Evolutionary conservation across 768 basidiomycete species (phyloP), one percentile per base, ranked within the genome.

Genomic region (Chalciporus pseudorubinellus): DNA sequence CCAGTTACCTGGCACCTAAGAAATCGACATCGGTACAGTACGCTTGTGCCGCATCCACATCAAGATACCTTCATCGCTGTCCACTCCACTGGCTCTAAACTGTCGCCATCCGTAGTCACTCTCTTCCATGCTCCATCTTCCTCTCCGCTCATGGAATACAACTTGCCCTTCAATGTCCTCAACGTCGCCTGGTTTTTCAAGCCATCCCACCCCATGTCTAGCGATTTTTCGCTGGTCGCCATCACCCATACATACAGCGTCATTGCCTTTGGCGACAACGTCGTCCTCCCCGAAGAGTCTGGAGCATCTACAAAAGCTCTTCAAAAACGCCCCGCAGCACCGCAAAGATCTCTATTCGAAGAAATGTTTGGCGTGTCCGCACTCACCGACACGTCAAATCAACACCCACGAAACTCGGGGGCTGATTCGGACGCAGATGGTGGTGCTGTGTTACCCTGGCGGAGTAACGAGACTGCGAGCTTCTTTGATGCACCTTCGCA

Each of bases 281-380:
- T 77, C 19, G 61, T 65, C 20, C 61, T 69, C 19, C 64, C 70
- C 1, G 69, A 74, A 43, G 76, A 76, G 12, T 76, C 78, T 36
- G 77, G 75, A 18, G 60, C 72, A 4, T 67, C 70, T 13, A 70
- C 77, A 18, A 73, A 65, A 31, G 74, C 70, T 77, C 50, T 63
- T 51, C 44, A 61, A 65, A 43, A 62, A 60, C 19, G 52, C 52
- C 33, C 63, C 62, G 49, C 61, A 56, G 58, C 74, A 57, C 64
- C 67, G 20, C 74, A 62, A 55, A 73, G 76, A 51, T 87, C 90
- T 8, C 73, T 97, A 7, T 92, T 95, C 71, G 87, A 92, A 66
- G 92, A 95, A 62, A 89, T 95, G 62, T 97, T 95, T 63, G 94
- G 94, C 34, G 74, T 80, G 52, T 81, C 89, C 39, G 87, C 87